Base-by-base conservation (phyloP, 805 yeast genomes). In the Ogataea haglerorum region DNA sequence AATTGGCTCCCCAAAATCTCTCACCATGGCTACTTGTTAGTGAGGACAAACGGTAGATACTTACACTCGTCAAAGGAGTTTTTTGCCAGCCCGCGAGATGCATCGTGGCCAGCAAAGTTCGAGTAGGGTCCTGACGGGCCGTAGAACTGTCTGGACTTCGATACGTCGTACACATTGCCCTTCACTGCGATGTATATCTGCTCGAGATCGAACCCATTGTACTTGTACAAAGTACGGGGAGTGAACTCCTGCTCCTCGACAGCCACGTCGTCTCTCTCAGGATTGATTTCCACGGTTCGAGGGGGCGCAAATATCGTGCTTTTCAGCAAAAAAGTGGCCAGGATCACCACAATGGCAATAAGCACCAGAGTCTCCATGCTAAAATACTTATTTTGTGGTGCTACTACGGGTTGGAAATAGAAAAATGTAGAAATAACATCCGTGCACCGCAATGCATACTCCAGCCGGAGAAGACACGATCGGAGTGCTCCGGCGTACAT, bases 91-190 rank as follows among this genome's bases (percentile, higher is more conserved):
- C 97, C 98, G 49, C 98, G 72, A 1, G 95, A 83, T 3, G 97
- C 97, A 65, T 91, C 98, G 51, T 86, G 83, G 2, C 98, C 98
- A 0, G 97, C 97, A 70, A 91, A 91, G 57, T 85, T 87, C 30
- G 85, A 80, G 64, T 91, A 91, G 0, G 96, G 95, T 0, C 97
- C 97, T 22, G 91, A 86, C 6, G 98, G 98, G 0, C 98, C 98
- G 62, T 91, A 91, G 59, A 91, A 90, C 34, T 76, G 75, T 49
- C 90, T 76, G 0, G 95, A 95, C 9, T 70, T 68, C 5, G 86
- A 69, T 15, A 88, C 95, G 56, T 91, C 96, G 55, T 75, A 91
- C 3, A 91, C 95, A 18, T 73, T 81, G 1, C 96, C 95, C 51
- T 73, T 78, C n/a, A 91, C 87, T 0, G 87, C 93, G 47, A 91